phyloP scores from a whole-genome alignment of 2,329 filamentous ascomycete genomes.

The Fusarium camptoceras region DNA sequence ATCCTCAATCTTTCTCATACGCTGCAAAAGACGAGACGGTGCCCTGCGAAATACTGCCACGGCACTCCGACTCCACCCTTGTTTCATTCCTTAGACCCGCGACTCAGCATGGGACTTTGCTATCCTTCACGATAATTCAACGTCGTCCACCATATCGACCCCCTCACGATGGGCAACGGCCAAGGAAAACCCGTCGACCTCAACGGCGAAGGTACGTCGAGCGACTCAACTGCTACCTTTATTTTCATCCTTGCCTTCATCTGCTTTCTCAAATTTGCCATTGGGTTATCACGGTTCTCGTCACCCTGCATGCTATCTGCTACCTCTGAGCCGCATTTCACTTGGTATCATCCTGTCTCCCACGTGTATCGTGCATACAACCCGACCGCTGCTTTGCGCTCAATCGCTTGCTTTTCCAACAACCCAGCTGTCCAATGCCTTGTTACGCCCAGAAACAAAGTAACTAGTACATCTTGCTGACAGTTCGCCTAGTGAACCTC shows the following conservation, averaged over 20 bases:
- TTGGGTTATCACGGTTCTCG: constrained; percentile 14
- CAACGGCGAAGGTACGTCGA: constrained; percentile 83
- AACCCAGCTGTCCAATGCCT: neutral
- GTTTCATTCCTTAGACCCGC: constrained; percentile 38
- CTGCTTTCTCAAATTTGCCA: constrained; percentile 8
- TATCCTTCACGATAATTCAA: constrained; percentile 48
- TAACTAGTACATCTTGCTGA: constrained; percentile 8
- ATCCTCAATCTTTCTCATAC: constrained; percentile 1
- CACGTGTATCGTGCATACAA: constrained; percentile 43
- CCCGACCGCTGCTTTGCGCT: constrained; percentile 8
- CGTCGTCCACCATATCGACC: constrained; percentile 44
- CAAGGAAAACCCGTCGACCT: constrained; percentile 94
- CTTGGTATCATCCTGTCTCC: constrained; percentile 39
- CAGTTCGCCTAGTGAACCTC: constrained; percentile 77
- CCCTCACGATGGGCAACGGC: constrained; percentile 83
- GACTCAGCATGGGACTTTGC: constrained; percentile 48
- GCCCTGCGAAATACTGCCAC: constrained; percentile 39
- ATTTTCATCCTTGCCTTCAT: neutral
- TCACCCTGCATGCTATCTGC: constrained; percentile 19
- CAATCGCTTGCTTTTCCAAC: neutral
- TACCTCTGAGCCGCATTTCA: constrained; percentile 33
- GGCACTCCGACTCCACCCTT: constrained; percentile 42
- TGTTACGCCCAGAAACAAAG: neutral
- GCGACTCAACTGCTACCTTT: neutral
- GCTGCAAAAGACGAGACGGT: constrained; percentile 29